Percentiles rank a stretch among this genome's conserved stretches.
phyloP scores from a whole-genome alignment of 139 green algal genomes.

The Chloropicon primus region DNA sequence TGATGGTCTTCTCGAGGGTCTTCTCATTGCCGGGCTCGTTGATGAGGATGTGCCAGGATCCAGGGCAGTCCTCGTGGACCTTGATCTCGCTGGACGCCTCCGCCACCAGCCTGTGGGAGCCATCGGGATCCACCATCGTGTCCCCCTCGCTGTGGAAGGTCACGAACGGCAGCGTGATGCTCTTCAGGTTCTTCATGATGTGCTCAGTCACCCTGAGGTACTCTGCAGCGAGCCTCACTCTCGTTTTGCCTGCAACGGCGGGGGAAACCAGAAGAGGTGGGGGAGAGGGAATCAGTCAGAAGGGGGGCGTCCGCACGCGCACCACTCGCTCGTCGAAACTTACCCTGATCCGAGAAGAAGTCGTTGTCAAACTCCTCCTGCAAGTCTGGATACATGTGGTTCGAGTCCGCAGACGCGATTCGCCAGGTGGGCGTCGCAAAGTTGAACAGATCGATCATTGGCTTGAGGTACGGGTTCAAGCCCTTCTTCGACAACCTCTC shows the following conservation, averaged over 20 bases:
- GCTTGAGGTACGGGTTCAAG: conserved; percentile 42
- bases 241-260: too few species aligned
- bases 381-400: conserved; percentile 35
- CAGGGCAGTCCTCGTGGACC: not conserved
- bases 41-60: conserved; percentile 47
- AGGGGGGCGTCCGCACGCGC: too few species aligned
- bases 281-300: too few species aligned
- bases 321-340: too few species aligned
- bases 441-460: conserved; percentile 26
- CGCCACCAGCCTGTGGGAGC: conserved; percentile 9
- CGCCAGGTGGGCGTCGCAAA: conserved; percentile 19
- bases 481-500: conserved; percentile 38
- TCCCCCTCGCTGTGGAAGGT: conserved; percentile 44
- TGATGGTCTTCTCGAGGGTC: conserved; percentile 19
- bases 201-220: conserved; percentile 29
- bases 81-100: not conserved
- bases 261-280: too few species aligned
- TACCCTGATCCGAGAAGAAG: not conserved
- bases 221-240: conserved; percentile 18
- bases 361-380: conserved; percentile 33
- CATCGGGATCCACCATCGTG: conserved; percentile 46
- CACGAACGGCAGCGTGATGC: conserved; percentile 31
- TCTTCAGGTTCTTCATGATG: conserved; percentile 20
- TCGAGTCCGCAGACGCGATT: conserved; percentile 22
- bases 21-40: conserved; percentile 41